Conservation (phyloP, 495 filamentous ascomycete genomes). For the Penicillium soppii region DNA sequence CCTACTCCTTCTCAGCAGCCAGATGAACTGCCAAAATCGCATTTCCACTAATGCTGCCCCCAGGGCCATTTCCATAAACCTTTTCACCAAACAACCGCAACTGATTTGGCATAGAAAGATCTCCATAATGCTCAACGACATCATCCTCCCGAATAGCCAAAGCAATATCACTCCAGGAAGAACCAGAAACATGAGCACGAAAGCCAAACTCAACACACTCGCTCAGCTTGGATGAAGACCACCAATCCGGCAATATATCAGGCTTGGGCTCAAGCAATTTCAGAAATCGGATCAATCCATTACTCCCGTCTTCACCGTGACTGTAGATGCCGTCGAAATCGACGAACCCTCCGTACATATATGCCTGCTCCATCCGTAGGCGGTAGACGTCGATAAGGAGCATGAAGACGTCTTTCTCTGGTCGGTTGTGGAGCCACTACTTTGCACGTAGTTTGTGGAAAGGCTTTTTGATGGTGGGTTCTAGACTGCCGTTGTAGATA, state of each 20-base stretch:
- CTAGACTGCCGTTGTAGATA: neutral
- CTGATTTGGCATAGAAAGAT: conserved; percentile 43
- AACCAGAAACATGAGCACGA: neutral
- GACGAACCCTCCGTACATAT: conserved; percentile 19
- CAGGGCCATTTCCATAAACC: neutral
- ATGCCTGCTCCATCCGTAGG: conserved; percentile 42
- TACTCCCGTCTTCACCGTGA: conserved; percentile 9
- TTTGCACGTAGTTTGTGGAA: conserved; percentile 5
- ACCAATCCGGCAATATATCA: conserved; percentile 42
- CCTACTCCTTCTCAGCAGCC: no score
- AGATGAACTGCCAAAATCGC: neutral
- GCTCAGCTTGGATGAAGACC: conserved; percentile 29
- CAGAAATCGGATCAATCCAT: conserved; percentile 26
- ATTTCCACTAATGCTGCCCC: neutral
- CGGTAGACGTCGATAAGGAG: conserved; percentile 51
- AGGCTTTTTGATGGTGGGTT: conserved; percentile 5
- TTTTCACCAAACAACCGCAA: conserved; percentile 28
- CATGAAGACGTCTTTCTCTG: conserved; percentile 41
- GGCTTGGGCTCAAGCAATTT: conserved; percentile 15
- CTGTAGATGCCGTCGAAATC: conserved; percentile 26
- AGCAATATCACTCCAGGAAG: neutral
- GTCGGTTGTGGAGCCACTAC: conserved; percentile 16
- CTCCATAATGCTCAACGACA: conserved; percentile 38
- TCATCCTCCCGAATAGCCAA: neutral
- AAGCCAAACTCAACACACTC: conserved; percentile 25